phyloP scores from a whole-genome alignment of 768 basidiomycete species.

The Mycena rebaudengoi region DNA sequence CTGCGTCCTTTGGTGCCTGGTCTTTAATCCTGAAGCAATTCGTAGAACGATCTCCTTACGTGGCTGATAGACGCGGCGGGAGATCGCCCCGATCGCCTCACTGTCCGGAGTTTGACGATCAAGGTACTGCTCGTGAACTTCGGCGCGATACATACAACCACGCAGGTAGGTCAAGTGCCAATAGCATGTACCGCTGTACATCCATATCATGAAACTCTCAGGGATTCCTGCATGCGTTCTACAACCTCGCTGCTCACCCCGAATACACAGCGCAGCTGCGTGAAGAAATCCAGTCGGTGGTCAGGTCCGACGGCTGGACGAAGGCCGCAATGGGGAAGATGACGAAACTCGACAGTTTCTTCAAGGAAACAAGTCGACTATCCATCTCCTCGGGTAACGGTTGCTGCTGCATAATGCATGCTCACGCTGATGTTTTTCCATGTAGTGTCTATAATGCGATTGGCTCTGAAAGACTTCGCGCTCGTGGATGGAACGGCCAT shows the following conservation, averaged over 20 bases:
- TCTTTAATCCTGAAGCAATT: not conserved
- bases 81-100: constrained; percentile 3
- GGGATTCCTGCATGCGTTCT: constrained; percentile 28
- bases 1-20: not conserved
- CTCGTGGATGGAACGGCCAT: constrained; percentile 54
- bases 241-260: constrained; percentile 37
- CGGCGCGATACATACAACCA: constrained; percentile 25
- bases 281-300: constrained; percentile 38
- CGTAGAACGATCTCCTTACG: constrained; percentile 45
- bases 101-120: constrained; percentile 10
- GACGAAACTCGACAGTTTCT: constrained; percentile 44
- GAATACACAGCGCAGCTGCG: constrained; percentile 37
- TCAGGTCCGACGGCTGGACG: constrained; percentile 39
- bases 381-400: constrained; percentile 24
- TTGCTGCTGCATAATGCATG: not conserved
- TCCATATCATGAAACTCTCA: not conserved
- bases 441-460: constrained; percentile 38
- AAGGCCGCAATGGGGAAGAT: constrained; percentile 36
- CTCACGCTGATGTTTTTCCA: not conserved
- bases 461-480: constrained; percentile 46
- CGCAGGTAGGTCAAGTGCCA: constrained; percentile 15
- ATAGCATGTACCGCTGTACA: not conserved
- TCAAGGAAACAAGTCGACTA: constrained; percentile 44
- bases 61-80: constrained; percentile 41
- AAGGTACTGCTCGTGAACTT: constrained; percentile 36